phyloP scores from a whole-genome alignment of 129 eudicot genomes.

The Deinandra increscens region DNA sequence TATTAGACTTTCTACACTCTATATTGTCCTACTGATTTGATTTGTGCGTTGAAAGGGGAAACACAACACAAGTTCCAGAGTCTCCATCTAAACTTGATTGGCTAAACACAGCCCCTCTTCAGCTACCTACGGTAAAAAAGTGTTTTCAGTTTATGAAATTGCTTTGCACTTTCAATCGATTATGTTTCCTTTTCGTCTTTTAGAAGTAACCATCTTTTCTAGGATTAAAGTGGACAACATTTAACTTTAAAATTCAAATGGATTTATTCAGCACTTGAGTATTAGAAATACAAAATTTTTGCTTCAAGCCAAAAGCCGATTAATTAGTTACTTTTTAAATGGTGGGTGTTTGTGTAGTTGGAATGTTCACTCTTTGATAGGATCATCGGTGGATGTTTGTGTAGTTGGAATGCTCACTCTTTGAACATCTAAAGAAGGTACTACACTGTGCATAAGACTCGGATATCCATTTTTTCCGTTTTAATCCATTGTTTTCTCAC shows the following conservation, averaged over 20 bases:
- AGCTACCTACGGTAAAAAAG: conserved; percentile 74
- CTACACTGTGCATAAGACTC: too few species aligned
- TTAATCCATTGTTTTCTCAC: too few species aligned
- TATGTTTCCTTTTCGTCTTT: neutral
- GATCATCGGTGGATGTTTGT: too few species aligned
- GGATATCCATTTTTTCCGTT: too few species aligned
- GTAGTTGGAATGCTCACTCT: too few species aligned
- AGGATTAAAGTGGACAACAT: neutral
- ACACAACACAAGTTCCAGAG: too few species aligned
- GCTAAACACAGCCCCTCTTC: conserved; percentile 94
- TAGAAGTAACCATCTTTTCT: neutral
- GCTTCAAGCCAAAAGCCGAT: neutral
- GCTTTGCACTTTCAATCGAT: neutral
- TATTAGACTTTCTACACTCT: too few species aligned
- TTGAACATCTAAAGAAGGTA: too few species aligned
- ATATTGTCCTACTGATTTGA: too few species aligned
- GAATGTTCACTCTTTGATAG: too few species aligned
- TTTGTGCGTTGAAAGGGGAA: too few species aligned
- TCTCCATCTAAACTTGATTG: too few species aligned
- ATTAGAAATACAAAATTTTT: neutral
- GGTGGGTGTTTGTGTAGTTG: neutral
- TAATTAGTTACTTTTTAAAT: conserved; percentile 5
- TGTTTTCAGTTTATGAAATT: neutral
- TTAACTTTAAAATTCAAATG: neutral
- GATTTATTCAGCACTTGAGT: neutral